These are phyloP conservation scores for Simplicillium aogashimaense DNA, from an alignment of 2,329 filamentous ascomycete genomes.

Conservation along the genomic window DNA sequence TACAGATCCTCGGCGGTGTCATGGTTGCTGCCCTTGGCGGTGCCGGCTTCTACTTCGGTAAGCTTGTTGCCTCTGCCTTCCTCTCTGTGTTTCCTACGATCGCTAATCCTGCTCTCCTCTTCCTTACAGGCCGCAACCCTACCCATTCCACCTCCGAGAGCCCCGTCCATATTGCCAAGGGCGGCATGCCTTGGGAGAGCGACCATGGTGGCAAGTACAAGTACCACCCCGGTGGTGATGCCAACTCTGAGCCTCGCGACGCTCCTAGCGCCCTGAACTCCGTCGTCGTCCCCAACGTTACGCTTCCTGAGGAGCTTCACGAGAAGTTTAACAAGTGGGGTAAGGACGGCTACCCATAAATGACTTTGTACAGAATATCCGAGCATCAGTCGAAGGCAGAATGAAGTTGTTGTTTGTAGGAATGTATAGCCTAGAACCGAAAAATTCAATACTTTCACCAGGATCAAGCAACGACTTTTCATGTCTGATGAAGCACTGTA, in stretches of 20 bases:
- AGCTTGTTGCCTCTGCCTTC: conserved; percentile 13
- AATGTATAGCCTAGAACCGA: background rate
- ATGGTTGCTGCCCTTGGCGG: conserved; percentile 84
- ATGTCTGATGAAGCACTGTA: too few relatives aligned
- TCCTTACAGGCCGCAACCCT: conserved; percentile 60
- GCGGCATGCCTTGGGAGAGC: conserved; percentile 87
- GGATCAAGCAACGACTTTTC: too few relatives aligned
- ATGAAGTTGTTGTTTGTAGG: background rate
- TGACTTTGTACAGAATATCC: background rate
- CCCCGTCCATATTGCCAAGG: conserved; percentile 61
- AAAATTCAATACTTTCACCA: background rate
- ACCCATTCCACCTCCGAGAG: conserved; percentile 77
- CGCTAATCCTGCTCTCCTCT: background rate
- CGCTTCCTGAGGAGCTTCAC: conserved; percentile 84
- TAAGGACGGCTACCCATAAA: conserved; percentile 78
- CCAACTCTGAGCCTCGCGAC: conserved; percentile 65
- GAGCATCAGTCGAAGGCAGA: too few relatives aligned
- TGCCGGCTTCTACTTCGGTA: conserved; percentile 85
- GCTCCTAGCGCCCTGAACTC: conserved; percentile 93
- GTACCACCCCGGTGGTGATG: conserved; percentile 81
- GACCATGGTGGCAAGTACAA: conserved; percentile 57
- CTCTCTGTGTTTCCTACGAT: background rate
- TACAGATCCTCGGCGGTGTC: conserved; percentile 78
- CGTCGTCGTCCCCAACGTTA: conserved; percentile 88
- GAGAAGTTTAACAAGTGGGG: conserved; percentile 99